Base-by-base conservation (phyloP, 2,329 filamentous ascomycete genomes). In the Xylaria polymorpha region DNA sequence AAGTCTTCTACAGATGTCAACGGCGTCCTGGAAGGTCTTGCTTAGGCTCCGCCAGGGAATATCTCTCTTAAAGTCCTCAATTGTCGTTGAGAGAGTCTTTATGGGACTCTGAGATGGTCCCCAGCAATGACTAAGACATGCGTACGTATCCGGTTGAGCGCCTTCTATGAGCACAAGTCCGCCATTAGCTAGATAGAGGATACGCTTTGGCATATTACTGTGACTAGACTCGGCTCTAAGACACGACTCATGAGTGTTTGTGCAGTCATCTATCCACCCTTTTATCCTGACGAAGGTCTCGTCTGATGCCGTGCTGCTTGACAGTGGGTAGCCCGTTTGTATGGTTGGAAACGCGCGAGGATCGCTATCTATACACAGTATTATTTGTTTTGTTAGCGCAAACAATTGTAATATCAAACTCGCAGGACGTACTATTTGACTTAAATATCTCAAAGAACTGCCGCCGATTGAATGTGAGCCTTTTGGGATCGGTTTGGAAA, bases 111-210 rank as follows among this genome's bases (percentile, higher is more conserved):
- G 61, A 12, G 57, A 59, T 51, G 56, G 60, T 6, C 67, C 69
- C 67, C 67, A 69, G 58, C 69, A 71, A 56, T 71, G 69, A 20
- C 69, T 69, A 5, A 71, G 61, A 39, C 69, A 71, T 22, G 61
- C 67, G 37, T 71, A 71, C n/a, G 43, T 20, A 32, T 41, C 32
- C 50, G 44, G 48, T 39, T 46, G 29, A 10, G 53, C 15, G 37
- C 15, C 57, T 56, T 71, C 69, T 18, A 44, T 20, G 2, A 71
- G 66, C 14, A 58, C 39, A 15, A 69, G 32, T 39, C 25, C 48
- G 5, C 10, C 22, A 12, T 66, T 12, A 3, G 15, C 18, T 9
- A 71, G 25, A 59, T 62, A 25, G 0, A 69, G 41, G 12, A 71
- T 50, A 15, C 69, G 67, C n/a, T 71, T 71, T 18, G 67, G 69